Conservation (phyloP, 805 yeast species). For the Priceomyces carsonii region DNA sequence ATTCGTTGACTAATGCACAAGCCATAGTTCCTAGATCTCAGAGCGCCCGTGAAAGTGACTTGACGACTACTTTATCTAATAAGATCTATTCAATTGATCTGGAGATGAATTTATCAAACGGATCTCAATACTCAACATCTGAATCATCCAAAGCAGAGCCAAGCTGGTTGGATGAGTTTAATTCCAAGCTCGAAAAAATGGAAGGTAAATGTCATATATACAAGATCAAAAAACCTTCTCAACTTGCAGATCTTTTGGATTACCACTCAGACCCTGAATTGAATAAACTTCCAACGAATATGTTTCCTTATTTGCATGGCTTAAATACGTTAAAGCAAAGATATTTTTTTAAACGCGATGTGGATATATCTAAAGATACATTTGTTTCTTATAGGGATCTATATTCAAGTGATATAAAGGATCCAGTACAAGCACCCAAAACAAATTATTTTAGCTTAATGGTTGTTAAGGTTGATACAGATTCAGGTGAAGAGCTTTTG, state of each 20-base stretch:
- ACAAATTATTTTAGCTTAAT: slow-evolving; percentile 12
- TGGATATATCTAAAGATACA: not conserved
- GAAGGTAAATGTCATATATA: slow-evolving; percentile 7
- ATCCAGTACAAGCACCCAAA: slow-evolving; percentile 7
- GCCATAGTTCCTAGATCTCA: slow-evolving; percentile 8
- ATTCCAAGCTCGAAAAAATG: not conserved
- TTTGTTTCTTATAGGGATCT: not conserved
- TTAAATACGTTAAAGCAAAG: slow-evolving; percentile 26
- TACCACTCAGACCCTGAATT: slow-evolving; percentile 15
- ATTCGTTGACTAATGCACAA: slow-evolving; percentile 3
- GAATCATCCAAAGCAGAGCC: not conserved
- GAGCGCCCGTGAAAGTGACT: not conserved
- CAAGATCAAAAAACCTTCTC: slow-evolving; percentile 8
- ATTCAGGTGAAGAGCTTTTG: slow-evolving; percentile 2
- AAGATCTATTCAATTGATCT: not conserved
- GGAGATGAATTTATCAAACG: not conserved
- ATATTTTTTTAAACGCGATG: slow-evolving; percentile 22
- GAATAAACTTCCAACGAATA: slow-evolving; percentile 13
- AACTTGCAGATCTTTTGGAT: slow-evolving; percentile 17
- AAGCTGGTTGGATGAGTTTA: slow-evolving; percentile 5
- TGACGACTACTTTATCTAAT: not conserved
- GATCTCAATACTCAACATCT: not conserved
- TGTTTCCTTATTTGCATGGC: slow-evolving; percentile 41
- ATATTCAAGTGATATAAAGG: slow-evolving; percentile 4
- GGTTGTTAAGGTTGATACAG: slow-evolving; percentile 11